A percentile compares a stretch with the other conserved stretches of the same genome.
Conservation (phyloP, 169 alveolate species). For the Plasmodium vinckei region DNA sequence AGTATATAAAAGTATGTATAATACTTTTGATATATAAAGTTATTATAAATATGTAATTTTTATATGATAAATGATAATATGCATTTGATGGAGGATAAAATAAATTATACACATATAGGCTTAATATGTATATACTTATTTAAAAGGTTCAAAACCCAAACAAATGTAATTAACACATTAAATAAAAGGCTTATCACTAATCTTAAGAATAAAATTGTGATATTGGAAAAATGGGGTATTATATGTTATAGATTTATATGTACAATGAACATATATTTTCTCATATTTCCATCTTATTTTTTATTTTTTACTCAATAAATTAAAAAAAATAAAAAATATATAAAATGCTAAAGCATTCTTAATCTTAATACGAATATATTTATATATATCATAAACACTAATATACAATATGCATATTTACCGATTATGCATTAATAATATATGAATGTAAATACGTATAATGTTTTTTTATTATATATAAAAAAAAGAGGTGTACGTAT, state of each 20-base stretch:
- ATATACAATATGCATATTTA: background rate
- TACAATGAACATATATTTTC: constrained; percentile 21
- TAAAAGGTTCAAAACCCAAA: constrained; percentile 12
- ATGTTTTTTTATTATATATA: background rate
- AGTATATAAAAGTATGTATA: background rate
- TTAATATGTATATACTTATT: background rate
- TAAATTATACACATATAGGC: no score
- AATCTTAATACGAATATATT: background rate
- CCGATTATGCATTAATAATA: background rate
- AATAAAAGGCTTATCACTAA: constrained; percentile 14
- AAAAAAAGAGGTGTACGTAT: background rate
- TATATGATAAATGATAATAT: background rate
- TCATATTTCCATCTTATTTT: constrained; percentile 6
- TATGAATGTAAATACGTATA: background rate
- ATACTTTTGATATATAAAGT: background rate
- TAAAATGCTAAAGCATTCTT: background rate
- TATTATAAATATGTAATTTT: no score
- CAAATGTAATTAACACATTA: constrained; percentile 15
- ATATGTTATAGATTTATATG: background rate
- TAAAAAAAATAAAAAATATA: constrained; percentile 12
- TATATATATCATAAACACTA: background rate
- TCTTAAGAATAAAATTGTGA: constrained; percentile 11
- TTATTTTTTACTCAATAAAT: constrained; percentile 3
- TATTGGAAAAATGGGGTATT: background rate
- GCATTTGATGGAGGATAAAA: background rate